Evolutionary conservation across 1,284 basidiomycete genomes (phyloP), one percentile per base, ranked within the genome.

Genomic region (Cryptococcus amylolentus): DNA sequence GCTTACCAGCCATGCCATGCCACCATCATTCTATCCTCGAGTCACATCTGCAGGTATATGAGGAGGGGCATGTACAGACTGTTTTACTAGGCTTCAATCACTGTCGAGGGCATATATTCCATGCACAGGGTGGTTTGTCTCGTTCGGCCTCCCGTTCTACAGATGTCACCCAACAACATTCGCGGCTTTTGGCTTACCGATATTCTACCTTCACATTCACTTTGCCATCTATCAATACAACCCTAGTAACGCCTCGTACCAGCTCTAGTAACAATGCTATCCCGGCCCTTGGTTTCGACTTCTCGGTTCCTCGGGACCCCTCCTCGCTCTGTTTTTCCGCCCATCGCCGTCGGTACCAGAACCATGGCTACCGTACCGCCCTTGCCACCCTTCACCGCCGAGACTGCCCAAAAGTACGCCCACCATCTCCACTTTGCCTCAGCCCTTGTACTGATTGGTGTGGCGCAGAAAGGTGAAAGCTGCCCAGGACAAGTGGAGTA

Each of bases 401-500:
- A 63, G 40, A 63, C 65, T 7, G 65, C 65, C 8, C 51, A 57
- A 27, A 54, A 60, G 63, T 64, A 40, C 39, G 63, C 61, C 10
- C 8, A 23, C 23, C 23, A 23, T 43, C 18, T 42, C 8, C 4
- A 35, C 12, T 26, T 49, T n/a, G 43, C 27, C 41, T 23, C 16
- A 42, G 41, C 16, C 16, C 41, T 5, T 35, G 39, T 28, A 7
- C 7, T 16, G 41, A 18, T 0, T 51, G 10, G 13, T 38, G 39
- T 37, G 28, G 14, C 27, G 16, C 43, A 73, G 70, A 39, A 75
- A 75, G 51, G 70, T 73, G 50, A 73, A 73, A 51, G 64, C 64
- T 0, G 73, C 73, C 7, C 69, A 72, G 58, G 66, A 71, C 49
- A 70, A 73, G 23, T 77, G 76, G 76, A 77, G 69, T 71, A 40